Evolutionary conservation across 768 basidiomycete genomes (phyloP), one percentile per base, ranked within the genome.

Genomic region (Mycena crocata): DNA sequence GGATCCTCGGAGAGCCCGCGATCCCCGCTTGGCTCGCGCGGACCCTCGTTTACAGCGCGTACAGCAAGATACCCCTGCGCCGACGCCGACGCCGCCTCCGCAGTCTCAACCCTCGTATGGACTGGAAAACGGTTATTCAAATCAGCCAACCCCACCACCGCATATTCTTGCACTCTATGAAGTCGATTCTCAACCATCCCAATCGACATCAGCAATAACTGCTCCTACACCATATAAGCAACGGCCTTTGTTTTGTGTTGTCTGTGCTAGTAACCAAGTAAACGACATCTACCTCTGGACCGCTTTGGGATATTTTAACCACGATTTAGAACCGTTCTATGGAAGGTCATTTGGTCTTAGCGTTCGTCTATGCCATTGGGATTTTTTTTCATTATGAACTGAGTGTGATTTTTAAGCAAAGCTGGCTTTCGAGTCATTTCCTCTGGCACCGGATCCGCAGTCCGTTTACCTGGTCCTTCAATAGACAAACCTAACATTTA

Each of bases 221-320:
- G 19, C 67, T 55, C 26, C 44, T 17, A 40, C 77, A 37, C 62
- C 70, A 28, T 90, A 90, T 72, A 94, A 89, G 78, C 80, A 85
- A 14, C 84, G 93, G 14, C 95, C 94, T 2, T 76, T 98, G 49
- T 99, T 99, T 81, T 99, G 98, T 75, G 94, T 99, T 12, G 98
- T 99, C 34, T 99, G 98, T 76, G 97, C 98, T n/a, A 98, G 95
- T 75, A 99, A 99, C 75, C 95, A 99, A 83, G 96, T 93, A 77
- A 66, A 88, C n/a, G n/a, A n/a, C 81, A 30, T 42, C 46, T 62
- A 64, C 44, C 68, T 54, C 49, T 51, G n/a, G 55, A 31, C 28
- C 46, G 28, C 13, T 32, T 49, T 50, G 57, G 26, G 60, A 45
- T 54, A 52, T n/a, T 51, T 64, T 62, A 64, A 68, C 74, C 40